Conservation (phyloP, 257 asterid genomes). For the Solanum ahanhuiri region DNA sequence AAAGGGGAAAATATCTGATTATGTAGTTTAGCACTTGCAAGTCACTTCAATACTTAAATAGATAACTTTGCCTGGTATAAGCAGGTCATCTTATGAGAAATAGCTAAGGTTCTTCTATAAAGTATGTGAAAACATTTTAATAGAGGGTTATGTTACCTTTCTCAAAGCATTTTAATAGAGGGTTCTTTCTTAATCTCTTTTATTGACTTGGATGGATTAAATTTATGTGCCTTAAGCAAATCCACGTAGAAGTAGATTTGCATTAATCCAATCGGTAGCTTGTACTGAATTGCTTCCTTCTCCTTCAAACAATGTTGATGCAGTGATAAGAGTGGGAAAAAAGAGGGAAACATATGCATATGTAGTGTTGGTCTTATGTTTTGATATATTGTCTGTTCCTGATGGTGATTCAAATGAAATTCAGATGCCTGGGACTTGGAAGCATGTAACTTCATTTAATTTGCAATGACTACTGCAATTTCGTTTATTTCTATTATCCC, state of each 20-base stretch:
- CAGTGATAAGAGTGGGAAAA: background rate
- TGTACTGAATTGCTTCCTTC: background rate
- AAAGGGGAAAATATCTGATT: background rate
- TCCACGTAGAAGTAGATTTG: background rate
- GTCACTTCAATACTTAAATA: background rate
- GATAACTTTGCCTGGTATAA: background rate
- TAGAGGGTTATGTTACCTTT: background rate
- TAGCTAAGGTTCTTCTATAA: background rate
- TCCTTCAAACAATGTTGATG: background rate
- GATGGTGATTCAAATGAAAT: background rate
- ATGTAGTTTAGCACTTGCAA: background rate
- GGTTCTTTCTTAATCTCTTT: background rate
- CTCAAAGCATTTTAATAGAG: background rate
- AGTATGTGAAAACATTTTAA: background rate
- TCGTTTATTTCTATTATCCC: background rate
- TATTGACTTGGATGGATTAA: background rate
- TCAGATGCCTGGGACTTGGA: background rate
- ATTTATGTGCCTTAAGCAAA: background rate
- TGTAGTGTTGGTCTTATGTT: background rate
- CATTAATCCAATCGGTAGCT: background rate
- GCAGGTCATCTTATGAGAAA: background rate
- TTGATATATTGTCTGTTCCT: background rate
- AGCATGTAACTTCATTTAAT: background rate
- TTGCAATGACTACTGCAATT: background rate
- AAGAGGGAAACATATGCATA: background rate